These are phyloP conservation scores for Lactarius sp. DNA, from an alignment of 768 basidiomycete species.

Conservation along the genomic window DNA sequence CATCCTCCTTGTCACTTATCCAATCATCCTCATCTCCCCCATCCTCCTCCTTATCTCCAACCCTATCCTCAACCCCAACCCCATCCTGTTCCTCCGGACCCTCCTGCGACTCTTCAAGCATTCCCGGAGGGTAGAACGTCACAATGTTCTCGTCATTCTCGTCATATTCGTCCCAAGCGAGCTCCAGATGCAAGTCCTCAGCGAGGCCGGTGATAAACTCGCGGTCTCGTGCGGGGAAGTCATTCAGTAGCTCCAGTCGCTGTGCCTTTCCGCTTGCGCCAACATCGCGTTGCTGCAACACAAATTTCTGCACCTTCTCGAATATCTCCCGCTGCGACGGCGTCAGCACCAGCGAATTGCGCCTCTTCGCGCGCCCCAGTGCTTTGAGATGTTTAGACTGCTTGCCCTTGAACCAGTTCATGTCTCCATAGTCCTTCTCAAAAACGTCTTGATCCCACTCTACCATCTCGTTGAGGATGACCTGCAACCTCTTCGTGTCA, in stretches of 20 bases:
- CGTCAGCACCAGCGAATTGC: slow-evolving; percentile 54
- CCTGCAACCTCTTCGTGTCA: slow-evolving; percentile 71
- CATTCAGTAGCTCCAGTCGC: slow-evolving; percentile 65
- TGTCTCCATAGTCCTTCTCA: slow-evolving; percentile 84
- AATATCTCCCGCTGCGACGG: slow-evolving; percentile 71
- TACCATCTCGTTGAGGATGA: slow-evolving; percentile 84
- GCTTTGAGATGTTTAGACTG: slow-evolving; percentile 68
- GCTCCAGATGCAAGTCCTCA: slow-evolving; percentile 65
- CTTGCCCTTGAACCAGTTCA: slow-evolving; percentile 94
- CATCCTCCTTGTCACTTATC: slow-evolving; percentile 53
- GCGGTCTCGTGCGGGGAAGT: slow-evolving; percentile 74
- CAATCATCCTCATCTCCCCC: slow-evolving; percentile 42
- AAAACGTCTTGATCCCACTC: slow-evolving; percentile 87
- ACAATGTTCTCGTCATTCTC: slow-evolving; percentile 75
- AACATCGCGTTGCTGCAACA: slow-evolving; percentile 45
- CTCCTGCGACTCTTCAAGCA: slow-evolving; percentile 35
- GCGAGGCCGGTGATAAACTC: slow-evolving; percentile 74
- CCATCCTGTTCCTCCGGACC: slow-evolving; percentile 37
- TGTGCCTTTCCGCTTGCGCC: slow-evolving; percentile 35
- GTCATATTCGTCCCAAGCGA: slow-evolving; percentile 94
- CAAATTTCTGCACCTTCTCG: slow-evolving; percentile 71
- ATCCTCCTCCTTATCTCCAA: neutral
- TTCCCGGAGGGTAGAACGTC: slow-evolving; percentile 55
- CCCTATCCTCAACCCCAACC: neutral
- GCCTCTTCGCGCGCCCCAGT: slow-evolving; percentile 56